Percentiles rank a stretch among this genome's conserved stretches.
These are phyloP conservation scores for Trametes cinnabarina DNA, from an alignment of 768 basidiomycete species.

Conservation along the genomic window DNA sequence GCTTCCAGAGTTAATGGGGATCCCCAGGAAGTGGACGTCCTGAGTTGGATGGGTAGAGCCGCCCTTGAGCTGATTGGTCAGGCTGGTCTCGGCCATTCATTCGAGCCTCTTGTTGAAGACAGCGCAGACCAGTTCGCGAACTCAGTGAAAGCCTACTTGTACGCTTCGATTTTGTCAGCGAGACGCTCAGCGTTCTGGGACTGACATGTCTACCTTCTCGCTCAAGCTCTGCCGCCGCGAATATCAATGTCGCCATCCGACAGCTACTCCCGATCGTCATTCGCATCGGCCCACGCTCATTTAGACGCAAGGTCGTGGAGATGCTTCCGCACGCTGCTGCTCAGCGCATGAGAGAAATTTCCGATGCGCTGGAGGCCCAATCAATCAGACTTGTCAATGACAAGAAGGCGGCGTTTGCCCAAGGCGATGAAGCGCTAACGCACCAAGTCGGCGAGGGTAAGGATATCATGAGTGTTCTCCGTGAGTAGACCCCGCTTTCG, in stretches of 20 bases:
- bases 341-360: conserved; percentile 34
- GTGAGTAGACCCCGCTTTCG: conserved; percentile 36
- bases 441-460: conserved; percentile 38
- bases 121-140: conserved; percentile 15
- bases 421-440: conserved; percentile 34
- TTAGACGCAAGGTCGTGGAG: conserved; percentile 34
- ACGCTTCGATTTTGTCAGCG: background rate
- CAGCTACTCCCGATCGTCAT: conserved; percentile 13
- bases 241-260: background rate
- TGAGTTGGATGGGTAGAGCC: conserved; percentile 38
- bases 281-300: conserved; percentile 19
- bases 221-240: background rate
- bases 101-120: conserved; percentile 35
- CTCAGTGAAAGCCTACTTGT: conserved; percentile 29
- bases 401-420: conserved; percentile 36
- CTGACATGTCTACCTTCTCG: too few relatives aligned
- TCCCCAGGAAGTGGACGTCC: conserved; percentile 21
- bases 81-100: conserved; percentile 41
- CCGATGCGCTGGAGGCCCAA: conserved; percentile 34
- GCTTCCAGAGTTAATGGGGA: background rate
- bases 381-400: conserved; percentile 35
- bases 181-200: too few relatives aligned
- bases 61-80: conserved; percentile 44
- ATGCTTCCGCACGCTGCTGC: conserved; percentile 32
- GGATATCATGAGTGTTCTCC: conserved; percentile 46